Conservation (phyloP, 140 eudicot genomes). For the Anethum foeniculum region DNA sequence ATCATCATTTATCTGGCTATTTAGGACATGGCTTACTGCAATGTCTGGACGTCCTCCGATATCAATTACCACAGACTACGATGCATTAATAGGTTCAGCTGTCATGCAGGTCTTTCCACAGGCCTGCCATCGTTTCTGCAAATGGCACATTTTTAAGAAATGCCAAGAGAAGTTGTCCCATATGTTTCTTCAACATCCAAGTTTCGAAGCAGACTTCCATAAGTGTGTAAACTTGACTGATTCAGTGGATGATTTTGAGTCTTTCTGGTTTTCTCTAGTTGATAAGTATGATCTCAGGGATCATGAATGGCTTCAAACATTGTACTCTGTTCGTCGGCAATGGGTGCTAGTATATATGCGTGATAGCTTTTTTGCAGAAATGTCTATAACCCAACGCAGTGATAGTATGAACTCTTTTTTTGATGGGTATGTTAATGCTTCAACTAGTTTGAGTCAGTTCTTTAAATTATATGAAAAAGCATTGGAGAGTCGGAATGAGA, state of each 20-base stretch:
- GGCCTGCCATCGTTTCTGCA: constrained; percentile 77
- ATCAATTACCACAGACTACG: constrained; percentile 77
- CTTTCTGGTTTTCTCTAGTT: constrained; percentile 65
- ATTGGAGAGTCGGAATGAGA: constrained; percentile 70
- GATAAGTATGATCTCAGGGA: constrained; percentile 56
- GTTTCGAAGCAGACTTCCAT: constrained; percentile 68
- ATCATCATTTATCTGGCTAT: constrained; percentile 57
- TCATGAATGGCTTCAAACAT: constrained; percentile 59
- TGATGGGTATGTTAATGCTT: constrained; percentile 73
- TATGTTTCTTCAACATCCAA: constrained; percentile 48
- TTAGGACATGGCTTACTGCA: constrained; percentile 53
- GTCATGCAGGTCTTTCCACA: constrained; percentile 66
- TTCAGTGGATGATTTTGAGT: constrained; percentile 60
- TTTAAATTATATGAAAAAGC: constrained; percentile 71
- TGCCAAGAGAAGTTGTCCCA: constrained; percentile 72
- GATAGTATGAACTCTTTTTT: constrained; percentile 83
- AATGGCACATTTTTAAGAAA: constrained; percentile 77
- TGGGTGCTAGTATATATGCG: constrained; percentile 75
- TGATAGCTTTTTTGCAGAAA: constrained; percentile 66
- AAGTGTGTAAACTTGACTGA: constrained; percentile 68
- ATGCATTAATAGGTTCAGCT: constrained; percentile 54
- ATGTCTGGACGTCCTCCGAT: constrained; percentile 55
- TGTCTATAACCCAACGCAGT: constrained; percentile 66
- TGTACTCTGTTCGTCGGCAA: constrained; percentile 57
- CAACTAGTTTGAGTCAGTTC: constrained; percentile 57